Evolutionary conservation across 257 asterid species (phyloP).

Genomic region (Thymus quinquecostatus): DNA sequence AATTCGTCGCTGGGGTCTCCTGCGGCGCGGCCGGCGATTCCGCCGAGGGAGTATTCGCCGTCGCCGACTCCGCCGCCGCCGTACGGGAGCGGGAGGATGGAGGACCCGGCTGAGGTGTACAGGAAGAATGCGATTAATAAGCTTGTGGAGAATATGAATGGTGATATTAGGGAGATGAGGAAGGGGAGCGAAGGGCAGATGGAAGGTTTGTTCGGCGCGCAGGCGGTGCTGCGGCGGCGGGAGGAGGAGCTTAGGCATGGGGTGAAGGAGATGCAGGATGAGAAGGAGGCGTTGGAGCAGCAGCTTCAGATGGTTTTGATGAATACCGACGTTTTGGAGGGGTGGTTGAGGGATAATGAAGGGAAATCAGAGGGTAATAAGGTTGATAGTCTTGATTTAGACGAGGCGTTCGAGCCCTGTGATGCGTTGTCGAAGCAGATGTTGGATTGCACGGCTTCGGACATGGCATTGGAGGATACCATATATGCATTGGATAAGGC

Average conservation of each 20-base stretch:
- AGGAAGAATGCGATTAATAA: conserved; percentile 59
- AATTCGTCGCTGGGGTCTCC: conserved; percentile 30
- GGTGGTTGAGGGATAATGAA: conserved; percentile 82
- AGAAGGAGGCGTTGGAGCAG: conserved; percentile 91
- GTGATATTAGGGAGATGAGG: conserved; percentile 69
- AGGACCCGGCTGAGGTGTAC: conserved; percentile 68
- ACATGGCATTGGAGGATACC: conserved; percentile 82
- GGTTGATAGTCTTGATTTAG: conserved; percentile 48
- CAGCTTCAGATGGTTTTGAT: conserved; percentile 83
- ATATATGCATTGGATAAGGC: conserved; percentile 90
- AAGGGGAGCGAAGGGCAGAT: conserved; percentile 67
- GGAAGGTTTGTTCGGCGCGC: conserved; percentile 74
- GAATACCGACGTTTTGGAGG: conserved; percentile 71
- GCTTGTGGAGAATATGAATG: conserved; percentile 59
- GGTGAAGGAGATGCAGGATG: conserved; percentile 83
- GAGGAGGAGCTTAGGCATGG: conserved; percentile 65
- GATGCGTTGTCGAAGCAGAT: conserved; percentile 80
- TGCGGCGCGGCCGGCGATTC: conserved; percentile 60
- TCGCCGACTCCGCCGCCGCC: conserved; percentile 75
- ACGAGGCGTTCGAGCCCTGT: conserved; percentile 63
- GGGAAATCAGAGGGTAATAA: conserved; percentile 42
- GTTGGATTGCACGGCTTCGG: conserved; percentile 73
- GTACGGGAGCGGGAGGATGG: conserved; percentile 63
- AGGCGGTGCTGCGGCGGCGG: conserved; percentile 64
- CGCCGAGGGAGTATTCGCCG: conserved; percentile 57